Evolutionary conservation across 2,329 filamentous ascomycete genomes (phyloP).

Genomic region (Ambrosiella cleistominuta): DNA sequence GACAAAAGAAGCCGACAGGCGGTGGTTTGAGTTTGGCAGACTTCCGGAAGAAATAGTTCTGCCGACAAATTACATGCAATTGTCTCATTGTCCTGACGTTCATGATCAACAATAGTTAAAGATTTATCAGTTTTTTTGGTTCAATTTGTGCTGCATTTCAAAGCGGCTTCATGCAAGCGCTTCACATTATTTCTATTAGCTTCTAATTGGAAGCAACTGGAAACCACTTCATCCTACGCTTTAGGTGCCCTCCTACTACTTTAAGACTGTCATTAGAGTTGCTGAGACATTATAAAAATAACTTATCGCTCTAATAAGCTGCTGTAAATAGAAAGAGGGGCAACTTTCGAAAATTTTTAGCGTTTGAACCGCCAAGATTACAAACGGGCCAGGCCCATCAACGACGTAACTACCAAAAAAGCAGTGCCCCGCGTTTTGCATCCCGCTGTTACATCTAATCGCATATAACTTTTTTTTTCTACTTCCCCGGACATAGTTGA

Average conservation of each 20-base stretch:
- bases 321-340: background rate
- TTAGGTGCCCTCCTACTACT: background rate
- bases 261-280: background rate
- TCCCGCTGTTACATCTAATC: constrained; percentile 13
- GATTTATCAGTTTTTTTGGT: background rate
- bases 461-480: constrained; percentile 16
- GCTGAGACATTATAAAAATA: background rate
- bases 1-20: constrained; percentile 21
- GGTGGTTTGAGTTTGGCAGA: constrained; percentile 33
- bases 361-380: background rate
- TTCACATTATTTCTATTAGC: background rate
- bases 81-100: background rate
- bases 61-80: background rate
- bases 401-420: background rate
- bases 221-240: background rate
- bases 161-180: background rate
- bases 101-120: background rate
- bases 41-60: constrained; percentile 26
- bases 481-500: background rate
- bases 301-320: background rate
- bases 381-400: background rate
- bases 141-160: background rate
- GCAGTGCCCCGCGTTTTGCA: constrained; percentile 10
- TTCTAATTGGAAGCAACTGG: background rate
- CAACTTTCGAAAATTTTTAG: constrained; percentile 7